Conservation (phyloP, 805 yeast genomes). For the Ogataea naganishii region DNA sequence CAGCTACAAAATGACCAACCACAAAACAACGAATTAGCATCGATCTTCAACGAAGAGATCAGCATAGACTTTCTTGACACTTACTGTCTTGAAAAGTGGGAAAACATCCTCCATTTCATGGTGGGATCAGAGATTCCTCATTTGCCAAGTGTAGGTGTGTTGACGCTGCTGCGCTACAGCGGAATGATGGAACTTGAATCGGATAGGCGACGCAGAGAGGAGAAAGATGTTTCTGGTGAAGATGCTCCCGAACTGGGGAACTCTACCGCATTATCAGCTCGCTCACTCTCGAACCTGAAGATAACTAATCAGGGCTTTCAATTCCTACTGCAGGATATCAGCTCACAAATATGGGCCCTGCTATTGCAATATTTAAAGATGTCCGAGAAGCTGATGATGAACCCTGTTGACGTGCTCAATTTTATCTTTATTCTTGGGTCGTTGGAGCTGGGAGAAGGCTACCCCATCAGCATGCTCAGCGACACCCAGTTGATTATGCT, state of each 20-base stretch:
- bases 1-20: background rate
- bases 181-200: conserved; percentile 74
- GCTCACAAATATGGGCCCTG: conserved; percentile 91
- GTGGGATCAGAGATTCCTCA: conserved; percentile 78
- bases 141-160: conserved; percentile 74
- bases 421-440: conserved; percentile 92
- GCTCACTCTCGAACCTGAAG: conserved; percentile 30
- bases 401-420: conserved; percentile 90
- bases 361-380: conserved; percentile 78
- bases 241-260: conserved; percentile 12
- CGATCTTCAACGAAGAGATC: conserved; percentile 43
- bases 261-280: conserved; percentile 9
- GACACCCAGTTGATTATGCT: conserved; percentile 81
- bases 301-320: conserved; percentile 94
- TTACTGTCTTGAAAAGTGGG: conserved; percentile 89
- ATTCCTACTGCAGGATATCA: conserved; percentile 83
- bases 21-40: conserved; percentile 1
- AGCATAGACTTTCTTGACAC: conserved; percentile 60
- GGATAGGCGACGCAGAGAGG: conserved; percentile 20
- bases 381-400: conserved; percentile 81
- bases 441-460: conserved; percentile 82
- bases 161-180: conserved; percentile 66
- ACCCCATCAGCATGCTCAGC: conserved; percentile 59
- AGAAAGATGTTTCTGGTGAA: conserved; percentile 11
- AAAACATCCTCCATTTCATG: conserved; percentile 91